phyloP scores from a whole-genome alignment of 2,329 filamentous ascomycete genomes.

The Fusarium camptoceras region DNA sequence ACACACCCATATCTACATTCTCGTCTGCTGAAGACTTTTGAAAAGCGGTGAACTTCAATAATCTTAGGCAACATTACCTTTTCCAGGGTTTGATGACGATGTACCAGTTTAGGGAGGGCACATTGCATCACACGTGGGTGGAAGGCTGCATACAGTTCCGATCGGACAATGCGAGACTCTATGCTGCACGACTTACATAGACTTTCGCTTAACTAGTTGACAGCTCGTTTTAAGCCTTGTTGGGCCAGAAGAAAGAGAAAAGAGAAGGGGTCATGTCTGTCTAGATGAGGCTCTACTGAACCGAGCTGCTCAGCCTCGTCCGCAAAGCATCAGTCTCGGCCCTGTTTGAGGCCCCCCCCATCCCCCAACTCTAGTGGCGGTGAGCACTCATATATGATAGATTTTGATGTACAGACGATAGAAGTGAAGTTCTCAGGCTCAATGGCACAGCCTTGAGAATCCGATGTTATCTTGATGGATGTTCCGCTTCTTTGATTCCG shows the following conservation, averaged over 20 bases:
- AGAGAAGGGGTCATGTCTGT: not conserved
- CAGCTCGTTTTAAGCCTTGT: not conserved
- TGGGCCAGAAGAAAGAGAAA: not conserved
- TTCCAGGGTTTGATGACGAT: not conserved
- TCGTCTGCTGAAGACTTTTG: not conserved
- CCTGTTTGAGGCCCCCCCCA: slow-evolving; percentile 23
- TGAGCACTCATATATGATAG: not conserved
- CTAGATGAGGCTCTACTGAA: slow-evolving; percentile 12
- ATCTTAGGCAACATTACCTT: not conserved
- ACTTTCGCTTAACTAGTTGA: slow-evolving; percentile 3
- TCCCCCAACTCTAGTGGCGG: slow-evolving; percentile 1
- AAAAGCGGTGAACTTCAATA: slow-evolving; percentile 15
- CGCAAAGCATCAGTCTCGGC: not conserved
- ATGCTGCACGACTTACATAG: slow-evolving; percentile 18
- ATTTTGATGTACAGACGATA: not conserved
- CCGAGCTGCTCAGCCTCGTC: slow-evolving; percentile 9
- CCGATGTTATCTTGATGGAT: not conserved
- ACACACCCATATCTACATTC: not conserved
- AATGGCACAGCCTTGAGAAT: not conserved
- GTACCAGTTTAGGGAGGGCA: not conserved
- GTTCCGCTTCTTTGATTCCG: not conserved
- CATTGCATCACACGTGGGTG: not conserved
- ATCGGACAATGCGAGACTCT: slow-evolving; percentile 6
- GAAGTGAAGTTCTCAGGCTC: not conserved
- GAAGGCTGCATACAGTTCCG: slow-evolving; percentile 10